Conservation (phyloP, 192 early-diverging fungal species). For the Phycomyces blakesleeanus region DNA sequence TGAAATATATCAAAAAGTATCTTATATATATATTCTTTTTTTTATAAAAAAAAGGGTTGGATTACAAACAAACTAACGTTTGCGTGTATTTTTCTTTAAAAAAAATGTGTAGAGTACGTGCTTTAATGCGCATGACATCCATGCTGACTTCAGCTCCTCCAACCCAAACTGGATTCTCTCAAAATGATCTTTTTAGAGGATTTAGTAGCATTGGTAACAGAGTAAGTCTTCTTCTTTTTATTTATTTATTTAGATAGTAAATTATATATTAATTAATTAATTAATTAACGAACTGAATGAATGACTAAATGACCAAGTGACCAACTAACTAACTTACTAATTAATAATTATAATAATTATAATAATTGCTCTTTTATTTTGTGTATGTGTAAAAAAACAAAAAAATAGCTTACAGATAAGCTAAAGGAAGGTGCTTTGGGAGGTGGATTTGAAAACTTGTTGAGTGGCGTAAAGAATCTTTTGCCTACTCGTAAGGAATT, state of each 20-base stretch:
- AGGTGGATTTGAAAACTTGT: constrained; percentile 66
- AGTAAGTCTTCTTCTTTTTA: constrained; percentile 31
- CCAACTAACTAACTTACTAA: background rate
- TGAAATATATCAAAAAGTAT: constrained; percentile 86
- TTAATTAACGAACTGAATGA: too few relatives aligned
- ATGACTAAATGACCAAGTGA: too few relatives aligned
- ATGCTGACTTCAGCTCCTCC: constrained; percentile 42
- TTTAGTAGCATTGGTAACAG: constrained; percentile 71
- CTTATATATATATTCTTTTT: too few relatives aligned
- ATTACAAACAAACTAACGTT: too few relatives aligned
- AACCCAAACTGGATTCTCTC: constrained; percentile 31
- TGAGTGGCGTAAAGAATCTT: constrained; percentile 92
- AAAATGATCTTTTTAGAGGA: constrained; percentile 51
- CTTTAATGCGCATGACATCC: constrained; percentile 58
- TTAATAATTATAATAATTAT: background rate
- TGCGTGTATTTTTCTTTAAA: too few relatives aligned
- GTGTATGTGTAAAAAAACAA: too few relatives aligned
- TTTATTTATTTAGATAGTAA: too few relatives aligned
- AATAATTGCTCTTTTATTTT: too few relatives aligned
- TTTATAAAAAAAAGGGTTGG: too few relatives aligned
- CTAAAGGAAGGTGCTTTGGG: constrained; percentile 66
- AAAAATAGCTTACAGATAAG: constrained; percentile 66
- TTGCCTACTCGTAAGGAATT: constrained; percentile 88
- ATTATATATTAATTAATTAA: too few relatives aligned
- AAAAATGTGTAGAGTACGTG: constrained; percentile 52